A percentile compares a stretch with the other conserved stretches of the same genome.
Evolutionary conservation across 352 stramenopile species (phyloP).

Genomic region (Phytophthora sp.): DNA sequence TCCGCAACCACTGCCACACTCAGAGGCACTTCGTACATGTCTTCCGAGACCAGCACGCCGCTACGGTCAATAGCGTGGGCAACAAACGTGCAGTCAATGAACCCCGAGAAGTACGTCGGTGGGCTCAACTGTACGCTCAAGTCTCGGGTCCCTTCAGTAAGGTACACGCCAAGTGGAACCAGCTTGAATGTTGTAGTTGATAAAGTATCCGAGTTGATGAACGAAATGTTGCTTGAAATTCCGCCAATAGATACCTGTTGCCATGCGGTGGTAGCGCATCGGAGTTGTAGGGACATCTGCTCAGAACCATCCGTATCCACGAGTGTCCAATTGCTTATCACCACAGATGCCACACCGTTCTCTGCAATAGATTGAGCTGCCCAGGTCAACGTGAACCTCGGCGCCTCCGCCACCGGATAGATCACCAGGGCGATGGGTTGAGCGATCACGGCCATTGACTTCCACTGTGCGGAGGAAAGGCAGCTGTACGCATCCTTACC

Average conservation of each 20-base stretch:
- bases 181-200: conserved; percentile 7
- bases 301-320: conserved; percentile 31
- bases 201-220: too few relatives aligned
- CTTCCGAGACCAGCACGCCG: conserved; percentile 13
- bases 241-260: conserved; percentile 8
- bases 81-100: conserved; percentile 31
- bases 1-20: conserved; percentile 23
- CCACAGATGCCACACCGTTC: background rate
- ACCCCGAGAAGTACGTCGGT: conserved; percentile 37
- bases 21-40: conserved; percentile 23
- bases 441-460: conserved; percentile 12
- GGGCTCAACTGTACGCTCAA: conserved; percentile 31
- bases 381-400: too few relatives aligned
- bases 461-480: conserved; percentile 12
- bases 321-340: conserved; percentile 20
- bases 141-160: background rate
- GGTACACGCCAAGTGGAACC: conserved; percentile 13
- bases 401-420: conserved; percentile 19
- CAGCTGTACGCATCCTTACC: conserved; percentile 6
- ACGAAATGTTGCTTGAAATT: too few relatives aligned
- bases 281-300: conserved; percentile 18
- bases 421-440: conserved; percentile 12
- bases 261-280: conserved; percentile 6
- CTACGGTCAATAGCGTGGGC: conserved; percentile 29
- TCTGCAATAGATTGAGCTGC: background rate